Percentiles rank a stretch among this genome's conserved stretches.
These are phyloP conservation scores for Eucalyptus albens DNA, from an alignment of 345 rosid species.

Conservation along the genomic window DNA sequence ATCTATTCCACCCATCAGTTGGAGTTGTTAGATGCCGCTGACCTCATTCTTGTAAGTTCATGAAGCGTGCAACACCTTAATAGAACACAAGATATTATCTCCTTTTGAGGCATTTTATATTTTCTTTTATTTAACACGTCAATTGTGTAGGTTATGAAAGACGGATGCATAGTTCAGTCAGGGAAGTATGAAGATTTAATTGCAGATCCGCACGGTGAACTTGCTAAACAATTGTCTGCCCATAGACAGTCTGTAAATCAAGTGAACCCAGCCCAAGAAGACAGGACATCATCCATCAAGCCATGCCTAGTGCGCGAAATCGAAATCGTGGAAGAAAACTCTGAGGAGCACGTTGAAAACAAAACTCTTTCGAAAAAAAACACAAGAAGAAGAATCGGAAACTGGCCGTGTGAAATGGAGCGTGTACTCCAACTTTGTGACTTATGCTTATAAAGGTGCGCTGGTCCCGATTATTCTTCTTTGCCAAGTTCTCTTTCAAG, in stretches of 20 bases:
- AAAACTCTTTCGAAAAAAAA: neutral
- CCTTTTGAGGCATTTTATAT: neutral
- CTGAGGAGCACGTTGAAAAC: neutral
- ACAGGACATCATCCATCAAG: neutral
- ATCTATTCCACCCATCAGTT: slow-evolving; percentile 55
- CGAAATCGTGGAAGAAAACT: slow-evolving; percentile 28
- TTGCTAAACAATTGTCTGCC: slow-evolving; percentile 55
- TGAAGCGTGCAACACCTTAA: neutral
- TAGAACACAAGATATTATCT: neutral
- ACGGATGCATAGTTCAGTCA: slow-evolving; percentile 44
- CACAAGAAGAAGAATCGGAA: slow-evolving; percentile 32
- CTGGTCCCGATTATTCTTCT: slow-evolving; percentile 3
- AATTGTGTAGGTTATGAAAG: slow-evolving; percentile 41
- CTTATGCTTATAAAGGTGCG: slow-evolving; percentile 11
- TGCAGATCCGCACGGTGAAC: slow-evolving; percentile 41
- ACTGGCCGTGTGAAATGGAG: slow-evolving; percentile 59
- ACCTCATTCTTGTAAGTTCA: slow-evolving; percentile 38
- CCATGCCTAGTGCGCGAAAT: slow-evolving; percentile 3
- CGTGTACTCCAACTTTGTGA: slow-evolving; percentile 43
- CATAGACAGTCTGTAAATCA: slow-evolving; percentile 53
- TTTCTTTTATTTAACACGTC: neutral
- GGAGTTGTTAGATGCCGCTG: slow-evolving; percentile 51
- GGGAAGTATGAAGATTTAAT: slow-evolving; percentile 45
- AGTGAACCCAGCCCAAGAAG: slow-evolving; percentile 16
- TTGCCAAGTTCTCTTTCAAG: slow-evolving; percentile 28